These are phyloP conservation scores for Domatiomyces catenatus DNA, from an alignment of 2,329 filamentous ascomycete species.

Conservation along the genomic window DNA sequence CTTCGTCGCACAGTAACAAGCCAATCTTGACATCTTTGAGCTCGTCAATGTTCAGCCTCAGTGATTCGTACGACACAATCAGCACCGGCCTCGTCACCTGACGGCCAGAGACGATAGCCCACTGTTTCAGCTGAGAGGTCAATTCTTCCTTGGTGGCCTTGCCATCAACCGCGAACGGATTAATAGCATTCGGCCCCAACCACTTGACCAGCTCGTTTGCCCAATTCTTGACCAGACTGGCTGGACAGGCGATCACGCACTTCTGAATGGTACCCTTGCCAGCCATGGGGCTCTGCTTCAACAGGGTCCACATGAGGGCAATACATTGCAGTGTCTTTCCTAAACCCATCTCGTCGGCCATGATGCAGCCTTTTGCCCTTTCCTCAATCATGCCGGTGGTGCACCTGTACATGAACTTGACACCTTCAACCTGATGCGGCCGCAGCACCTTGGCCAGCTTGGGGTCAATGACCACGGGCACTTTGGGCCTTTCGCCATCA, in stretches of 20 bases:
- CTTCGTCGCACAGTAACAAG: constrained; percentile 86
- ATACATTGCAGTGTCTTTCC: constrained; percentile 98
- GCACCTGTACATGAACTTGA: constrained; percentile 91
- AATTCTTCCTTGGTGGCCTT: constrained; percentile 92
- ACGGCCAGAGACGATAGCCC: constrained; percentile 84
- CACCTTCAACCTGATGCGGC: constrained; percentile 93
- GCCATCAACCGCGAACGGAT: constrained; percentile 88
- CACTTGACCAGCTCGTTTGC: constrained; percentile 93
- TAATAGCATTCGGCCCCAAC: constrained; percentile 82
- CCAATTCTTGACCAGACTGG: constrained; percentile 94
- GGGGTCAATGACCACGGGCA: constrained; percentile 96
- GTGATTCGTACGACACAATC: constrained; percentile 93
- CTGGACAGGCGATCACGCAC: constrained; percentile 90
- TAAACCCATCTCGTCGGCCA: constrained; percentile 98
- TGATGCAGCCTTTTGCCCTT: constrained; percentile 92
- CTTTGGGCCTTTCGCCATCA: constrained; percentile 60
- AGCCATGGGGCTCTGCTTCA: constrained; percentile 93
- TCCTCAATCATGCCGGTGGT: constrained; percentile 90
- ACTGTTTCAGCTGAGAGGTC: constrained; percentile 77
- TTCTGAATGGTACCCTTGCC: constrained; percentile 90
- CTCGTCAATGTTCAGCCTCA: constrained; percentile 79
- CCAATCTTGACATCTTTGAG: constrained; percentile 83
- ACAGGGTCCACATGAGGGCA: constrained; percentile 82
- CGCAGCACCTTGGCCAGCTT: constrained; percentile 74
- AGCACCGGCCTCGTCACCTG: constrained; percentile 81